Base-by-base conservation (phyloP, 805 yeast species). In the Torulaspora microellipsoides region DNA sequence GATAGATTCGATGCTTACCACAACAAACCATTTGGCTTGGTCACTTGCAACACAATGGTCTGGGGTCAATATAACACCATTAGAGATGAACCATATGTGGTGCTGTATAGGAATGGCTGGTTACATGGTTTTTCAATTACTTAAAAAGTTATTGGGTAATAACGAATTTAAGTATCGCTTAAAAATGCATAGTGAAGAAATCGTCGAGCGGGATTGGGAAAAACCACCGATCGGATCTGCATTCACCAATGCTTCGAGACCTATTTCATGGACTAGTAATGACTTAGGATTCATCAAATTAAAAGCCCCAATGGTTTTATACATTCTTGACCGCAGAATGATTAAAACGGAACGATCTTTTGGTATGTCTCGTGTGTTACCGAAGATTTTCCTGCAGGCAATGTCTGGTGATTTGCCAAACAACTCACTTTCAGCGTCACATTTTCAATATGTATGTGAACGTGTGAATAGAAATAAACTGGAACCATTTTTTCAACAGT, bases 311-410 rank as follows among this genome's bases (percentile, higher is more conserved):
- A 68, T 90, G 40, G 90, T 93, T 1, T 60, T 93, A 36, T 84
- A 78, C 55, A 89, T 91, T 31, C 68, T 93, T 25, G 97, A 93
- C 59, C 76, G 86, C 36, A 73, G 99, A 49, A 88, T 93, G 95
- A 90, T 96, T 1, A 93, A 93, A 59, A 88, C 97, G 1, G 98
- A 95, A 60, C 83, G 90, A 49, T 85, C 96, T 0, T 85, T 93
- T 62, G 99, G 99, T 2, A 70, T 93, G 47, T 80, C 90, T 3
- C 78, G 99, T 49, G 97, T 88, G 0, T 75, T 93, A 20, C 96
- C 98, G 0, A 93, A 91, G 54, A 70, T 93, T 20, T 87, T 91
- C 50, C 66, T 93, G 29, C 97, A 93, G 62, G 95, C 95, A 0
- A 88, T 93, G 95, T 86, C 95, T 7, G 95, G 95, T 13, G 99